Evolutionary conservation across 2,329 filamentous ascomycete species (phyloP).

Genomic region (Didymella segeticola): DNA sequence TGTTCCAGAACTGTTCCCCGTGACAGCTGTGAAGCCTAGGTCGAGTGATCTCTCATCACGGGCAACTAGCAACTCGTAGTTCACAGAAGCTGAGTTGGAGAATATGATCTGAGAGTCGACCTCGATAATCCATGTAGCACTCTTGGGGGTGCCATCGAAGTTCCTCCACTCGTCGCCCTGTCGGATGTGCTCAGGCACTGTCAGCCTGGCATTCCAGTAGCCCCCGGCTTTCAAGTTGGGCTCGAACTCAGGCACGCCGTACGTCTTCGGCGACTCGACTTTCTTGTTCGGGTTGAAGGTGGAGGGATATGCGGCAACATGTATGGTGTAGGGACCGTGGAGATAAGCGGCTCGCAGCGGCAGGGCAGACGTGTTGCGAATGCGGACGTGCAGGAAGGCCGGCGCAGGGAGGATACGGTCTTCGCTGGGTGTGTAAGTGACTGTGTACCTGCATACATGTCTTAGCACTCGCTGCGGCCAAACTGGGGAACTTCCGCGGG

Average conservation of each 20-base stretch:
- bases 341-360: conserved; percentile 93
- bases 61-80: conserved; percentile 85
- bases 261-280: conserved; percentile 70
- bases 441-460: conserved; percentile 64
- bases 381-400: conserved; percentile 78
- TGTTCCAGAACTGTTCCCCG: conserved; percentile 58
- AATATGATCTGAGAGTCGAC: conserved; percentile 93
- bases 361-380: conserved; percentile 91
- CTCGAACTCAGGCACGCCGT: conserved; percentile 89
- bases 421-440: conserved; percentile 88
- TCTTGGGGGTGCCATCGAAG: conserved; percentile 52
- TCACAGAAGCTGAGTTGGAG: conserved; percentile 83
- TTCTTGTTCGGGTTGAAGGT: conserved; percentile 84
- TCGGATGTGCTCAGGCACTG: conserved; percentile 79
- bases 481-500: conserved; percentile 16
- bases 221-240: conserved; percentile 95
- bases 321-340: conserved; percentile 92
- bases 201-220: conserved; percentile 79
- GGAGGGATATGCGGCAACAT: conserved; percentile 83
- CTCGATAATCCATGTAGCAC: conserved; percentile 87
- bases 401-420: conserved; percentile 92
- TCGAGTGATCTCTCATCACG: conserved; percentile 84
- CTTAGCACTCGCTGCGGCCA: conserved; percentile 17
- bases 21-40: conserved; percentile 65
- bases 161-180: conserved; percentile 36